A percentile compares a stretch with the other conserved stretches of the same genome.
Evolutionary conservation across 2,329 filamentous ascomycete species (phyloP).

Genomic region (Lasiodiplodia citricola): DNA sequence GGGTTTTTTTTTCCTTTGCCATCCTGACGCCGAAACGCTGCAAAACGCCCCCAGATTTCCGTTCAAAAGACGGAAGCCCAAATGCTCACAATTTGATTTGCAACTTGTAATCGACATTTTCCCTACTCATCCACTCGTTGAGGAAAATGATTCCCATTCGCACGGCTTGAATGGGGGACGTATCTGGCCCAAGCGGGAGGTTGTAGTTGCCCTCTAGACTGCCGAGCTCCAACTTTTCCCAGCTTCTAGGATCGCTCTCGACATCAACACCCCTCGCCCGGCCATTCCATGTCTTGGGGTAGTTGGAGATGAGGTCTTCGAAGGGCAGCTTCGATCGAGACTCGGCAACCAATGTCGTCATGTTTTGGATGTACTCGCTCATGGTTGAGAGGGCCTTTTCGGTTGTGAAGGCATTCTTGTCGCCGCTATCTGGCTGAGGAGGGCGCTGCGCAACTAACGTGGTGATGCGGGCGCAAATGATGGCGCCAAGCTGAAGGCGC

Average conservation of each 20-base stretch:
- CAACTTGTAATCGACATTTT: slow-evolving; percentile 25
- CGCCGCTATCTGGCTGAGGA: slow-evolving; percentile 11
- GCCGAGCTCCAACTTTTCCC: slow-evolving; percentile 42
- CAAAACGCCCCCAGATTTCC: not conserved
- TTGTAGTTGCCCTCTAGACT: slow-evolving; percentile 46
- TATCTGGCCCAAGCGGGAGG: slow-evolving; percentile 48
- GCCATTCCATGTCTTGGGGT: slow-evolving; percentile 45
- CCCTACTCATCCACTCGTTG: slow-evolving; percentile 45
- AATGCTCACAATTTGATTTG: slow-evolving; percentile 18
- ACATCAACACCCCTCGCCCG: slow-evolving; percentile 23
- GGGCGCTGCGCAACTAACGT: slow-evolving; percentile 39
- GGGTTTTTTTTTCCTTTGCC: not conserved
- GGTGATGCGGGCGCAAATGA: slow-evolving; percentile 47
- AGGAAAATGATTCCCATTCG: slow-evolving; percentile 50
- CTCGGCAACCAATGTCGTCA: slow-evolving; percentile 16
- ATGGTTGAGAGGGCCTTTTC: slow-evolving; percentile 16
- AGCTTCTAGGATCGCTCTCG: slow-evolving; percentile 30
- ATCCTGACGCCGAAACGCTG: not conserved
- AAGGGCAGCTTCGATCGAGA: slow-evolving; percentile 34
- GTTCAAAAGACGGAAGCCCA: not conserved
- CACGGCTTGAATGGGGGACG: slow-evolving; percentile 51
- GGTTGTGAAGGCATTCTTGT: not conserved
- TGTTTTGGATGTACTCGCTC: slow-evolving; percentile 15
- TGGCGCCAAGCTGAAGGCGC: slow-evolving; percentile 46
- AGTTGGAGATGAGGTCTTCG: slow-evolving; percentile 43